Base-by-base conservation (phyloP, 495 filamentous ascomycete genomes). In the Entonaema liquescens region DNA sequence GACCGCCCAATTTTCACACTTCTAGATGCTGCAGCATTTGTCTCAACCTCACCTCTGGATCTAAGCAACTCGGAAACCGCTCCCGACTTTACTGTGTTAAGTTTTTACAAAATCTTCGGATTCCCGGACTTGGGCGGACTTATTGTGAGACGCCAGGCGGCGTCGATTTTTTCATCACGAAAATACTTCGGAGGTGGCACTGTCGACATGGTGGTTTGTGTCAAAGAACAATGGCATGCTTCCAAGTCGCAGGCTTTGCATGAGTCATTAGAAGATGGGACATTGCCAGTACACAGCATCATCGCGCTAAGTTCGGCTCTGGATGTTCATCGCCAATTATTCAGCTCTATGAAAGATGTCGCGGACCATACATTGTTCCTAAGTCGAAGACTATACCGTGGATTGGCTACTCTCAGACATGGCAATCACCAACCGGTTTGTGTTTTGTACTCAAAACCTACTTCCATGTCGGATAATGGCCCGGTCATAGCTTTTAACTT, bases 31-130 rank as follows among this genome's bases (percentile, higher is more conserved):
- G 93, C 95, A 4, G 90, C 93, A 0, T 82, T 94, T 0, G 91
- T 90, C 3, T 89, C 92, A 8, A 97, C 94, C 2, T 84, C 91
- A 5, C 89, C 89, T 0, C 81, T 97, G 23, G 89, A 97, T 76
- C 76, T 98, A 23, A 84, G 88, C 57, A 77, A 90, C 70, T 73
- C 81, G 7, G 78, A 82, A 7, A 68, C 74, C 1, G 90, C 92
- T 1, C 93, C 95, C 0, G 95, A 98, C 72, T 98, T 97, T 68
- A 93, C 90, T 4, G 93, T 92, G 0, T 76, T 98, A 23, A 97
- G 93, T 81, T 93, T 98, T 72, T 96, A 97, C 79, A 98, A 98
- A 79, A 95, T 98, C 23, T 98, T 98, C 77, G 95, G 95, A 4
- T 97, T 97, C 72, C 95, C 95, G 0, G 93, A 98, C 74, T 80